These are phyloP conservation scores for Chalciporus pseudorubinellus DNA, from an alignment of 768 basidiomycete genomes.

Conservation along the genomic window DNA sequence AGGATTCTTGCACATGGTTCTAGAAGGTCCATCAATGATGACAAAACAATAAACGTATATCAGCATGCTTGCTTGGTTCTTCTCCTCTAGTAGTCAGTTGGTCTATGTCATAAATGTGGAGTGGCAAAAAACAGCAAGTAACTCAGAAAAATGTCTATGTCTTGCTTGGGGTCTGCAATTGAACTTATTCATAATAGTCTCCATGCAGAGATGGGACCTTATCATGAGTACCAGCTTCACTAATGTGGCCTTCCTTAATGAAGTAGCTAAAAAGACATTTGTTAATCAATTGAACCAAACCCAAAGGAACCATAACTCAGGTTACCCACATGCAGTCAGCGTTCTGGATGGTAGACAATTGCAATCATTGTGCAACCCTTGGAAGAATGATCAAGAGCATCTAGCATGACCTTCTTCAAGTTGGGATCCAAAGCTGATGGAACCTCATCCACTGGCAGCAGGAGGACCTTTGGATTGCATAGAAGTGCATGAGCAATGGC, in stretches of 20 bases:
- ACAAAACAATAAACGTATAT: not conserved
- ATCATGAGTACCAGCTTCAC: conserved; percentile 87
- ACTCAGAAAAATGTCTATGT: no score
- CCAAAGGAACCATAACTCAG: conserved; percentile 36
- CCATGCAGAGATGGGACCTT: conserved; percentile 65
- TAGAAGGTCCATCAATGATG: conserved; percentile 18
- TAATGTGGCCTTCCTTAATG: conserved; percentile 82
- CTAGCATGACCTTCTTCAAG: conserved; percentile 93
- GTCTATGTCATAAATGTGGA: no score
- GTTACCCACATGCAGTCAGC: conserved; percentile 90
- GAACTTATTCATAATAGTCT: conserved; percentile 85
- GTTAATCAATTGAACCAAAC: not conserved
- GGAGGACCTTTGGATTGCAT: conserved; percentile 83
- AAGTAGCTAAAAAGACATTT: conserved; percentile 60
- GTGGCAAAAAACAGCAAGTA: no score
- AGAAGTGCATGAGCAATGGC: conserved; percentile 93
- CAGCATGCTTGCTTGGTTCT: conserved; percentile 27
- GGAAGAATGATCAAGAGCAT: conserved; percentile 87
- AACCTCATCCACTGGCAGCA: conserved; percentile 87
- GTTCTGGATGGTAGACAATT: conserved; percentile 93
- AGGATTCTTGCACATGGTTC: conserved; percentile 76
- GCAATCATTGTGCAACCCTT: conserved; percentile 92
- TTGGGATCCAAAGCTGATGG: conserved; percentile 89
- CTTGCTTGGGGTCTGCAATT: no score
- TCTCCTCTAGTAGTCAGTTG: conserved; percentile 63